Evolutionary conservation across 148 eudicot genomes (phyloP).

Genomic region (Drosera capensis): DNA sequence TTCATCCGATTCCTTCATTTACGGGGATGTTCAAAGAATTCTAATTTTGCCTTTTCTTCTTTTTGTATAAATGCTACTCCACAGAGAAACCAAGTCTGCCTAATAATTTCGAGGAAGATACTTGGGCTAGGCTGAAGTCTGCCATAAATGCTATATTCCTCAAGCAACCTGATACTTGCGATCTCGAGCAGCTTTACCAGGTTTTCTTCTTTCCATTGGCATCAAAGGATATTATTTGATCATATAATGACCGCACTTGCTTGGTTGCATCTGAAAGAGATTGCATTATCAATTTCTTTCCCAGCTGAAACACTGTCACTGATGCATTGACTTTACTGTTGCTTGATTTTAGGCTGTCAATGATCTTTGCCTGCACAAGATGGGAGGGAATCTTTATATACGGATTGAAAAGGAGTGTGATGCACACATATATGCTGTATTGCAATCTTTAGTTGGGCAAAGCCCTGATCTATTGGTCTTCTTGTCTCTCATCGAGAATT

Average conservation of each 20-base stretch:
- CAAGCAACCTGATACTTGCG: slow-evolving; percentile 86
- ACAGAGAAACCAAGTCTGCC: slow-evolving; percentile 83
- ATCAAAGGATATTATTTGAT: not conserved
- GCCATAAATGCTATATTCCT: slow-evolving; percentile 88
- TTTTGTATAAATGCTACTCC: too few species aligned
- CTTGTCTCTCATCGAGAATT: slow-evolving; percentile 74
- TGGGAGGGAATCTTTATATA: slow-evolving; percentile 89
- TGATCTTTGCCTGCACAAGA: slow-evolving; percentile 82
- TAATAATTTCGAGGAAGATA: slow-evolving; percentile 73
- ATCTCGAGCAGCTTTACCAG: slow-evolving; percentile 85
- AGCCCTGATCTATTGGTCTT: slow-evolving; percentile 90
- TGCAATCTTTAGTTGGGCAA: slow-evolving; percentile 77
- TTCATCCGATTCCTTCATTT: not conserved
- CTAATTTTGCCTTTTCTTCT: too few species aligned
- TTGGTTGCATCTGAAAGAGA: not conserved
- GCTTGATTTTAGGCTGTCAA: slow-evolving; percentile 57
- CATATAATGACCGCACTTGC: not conserved
- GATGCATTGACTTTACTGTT: not conserved
- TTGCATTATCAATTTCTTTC: not conserved
- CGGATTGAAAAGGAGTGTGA: slow-evolving; percentile 85
- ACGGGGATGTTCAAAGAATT: too few species aligned
- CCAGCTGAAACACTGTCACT: not conserved
- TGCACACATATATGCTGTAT: slow-evolving; percentile 51
- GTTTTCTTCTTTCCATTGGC: slow-evolving; percentile 16
- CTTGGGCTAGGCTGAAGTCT: slow-evolving; percentile 80